Conservation (phyloP, 2,329 filamentous ascomycete species). For the Capronia americana region DNA sequence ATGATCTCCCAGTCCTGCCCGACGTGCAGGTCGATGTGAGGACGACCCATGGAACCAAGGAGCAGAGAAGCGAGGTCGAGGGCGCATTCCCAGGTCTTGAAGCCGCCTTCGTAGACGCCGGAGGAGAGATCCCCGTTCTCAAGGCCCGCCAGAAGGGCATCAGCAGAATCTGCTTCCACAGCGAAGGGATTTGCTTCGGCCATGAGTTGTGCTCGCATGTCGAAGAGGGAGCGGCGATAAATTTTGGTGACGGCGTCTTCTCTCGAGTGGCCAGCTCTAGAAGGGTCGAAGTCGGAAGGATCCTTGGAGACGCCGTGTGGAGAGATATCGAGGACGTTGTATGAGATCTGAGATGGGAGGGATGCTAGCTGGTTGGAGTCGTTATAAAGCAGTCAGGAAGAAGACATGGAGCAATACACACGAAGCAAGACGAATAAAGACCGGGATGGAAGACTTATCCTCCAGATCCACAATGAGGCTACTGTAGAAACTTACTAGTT, state of each 20-base stretch:
- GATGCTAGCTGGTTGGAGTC: conserved; percentile 25
- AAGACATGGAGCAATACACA: not conserved
- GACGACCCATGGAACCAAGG: not conserved
- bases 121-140: conserved; percentile 60
- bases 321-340: conserved; percentile 56
- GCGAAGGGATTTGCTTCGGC: conserved; percentile 57
- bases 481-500: conserved; percentile 53
- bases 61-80: conserved; percentile 58
- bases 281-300: conserved; percentile 20
- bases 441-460: not conserved
- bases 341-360: conserved; percentile 64
- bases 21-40: not conserved
- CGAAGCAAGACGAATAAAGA: not conserved
- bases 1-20: conserved; percentile 49
- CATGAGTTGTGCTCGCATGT: conserved; percentile 69
- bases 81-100: conserved; percentile 73
- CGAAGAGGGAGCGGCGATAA: conserved; percentile 64
- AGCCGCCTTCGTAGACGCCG: conserved; percentile 70
- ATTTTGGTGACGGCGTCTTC: not conserved
- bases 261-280: conserved; percentile 5
- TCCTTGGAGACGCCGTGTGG: conserved; percentile 35
- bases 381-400: not conserved
- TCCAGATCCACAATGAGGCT: not conserved
- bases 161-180: conserved; percentile 42
- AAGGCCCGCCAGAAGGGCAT: conserved; percentile 55